Conservation (phyloP, 768 basidiomycete genomes). For the Mycena kentingensis region DNA sequence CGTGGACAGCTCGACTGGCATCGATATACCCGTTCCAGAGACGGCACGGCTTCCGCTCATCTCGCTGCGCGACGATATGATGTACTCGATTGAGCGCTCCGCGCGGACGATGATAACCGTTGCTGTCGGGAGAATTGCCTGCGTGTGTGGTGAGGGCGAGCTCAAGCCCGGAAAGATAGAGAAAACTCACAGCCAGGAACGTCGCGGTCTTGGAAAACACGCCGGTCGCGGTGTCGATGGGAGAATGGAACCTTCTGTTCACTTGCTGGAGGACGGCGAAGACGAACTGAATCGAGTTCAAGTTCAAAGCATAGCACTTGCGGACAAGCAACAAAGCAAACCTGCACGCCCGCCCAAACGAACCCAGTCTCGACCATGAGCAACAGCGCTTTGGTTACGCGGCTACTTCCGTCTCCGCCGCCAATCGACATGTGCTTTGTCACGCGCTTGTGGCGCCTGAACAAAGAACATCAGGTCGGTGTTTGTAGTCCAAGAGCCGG, state of each 20-base stretch:
- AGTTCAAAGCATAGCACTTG: not conserved
- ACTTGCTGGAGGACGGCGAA: not conserved
- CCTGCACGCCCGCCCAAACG: slow-evolving; percentile 15
- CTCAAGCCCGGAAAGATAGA: not conserved
- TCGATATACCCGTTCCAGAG: no score
- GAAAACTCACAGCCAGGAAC: slow-evolving; percentile 11
- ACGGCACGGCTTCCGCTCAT: no score
- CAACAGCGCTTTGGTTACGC: slow-evolving; percentile 7
- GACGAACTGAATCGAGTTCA: slow-evolving; percentile 1
- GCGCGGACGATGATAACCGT: slow-evolving; percentile 17
- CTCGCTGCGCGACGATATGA: no score
- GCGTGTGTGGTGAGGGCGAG: not conserved
- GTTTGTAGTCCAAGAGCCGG: not conserved
- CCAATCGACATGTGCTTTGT: not conserved
- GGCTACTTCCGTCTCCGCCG: no score
- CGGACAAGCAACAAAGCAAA: not conserved
- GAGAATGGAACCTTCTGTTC: not conserved
- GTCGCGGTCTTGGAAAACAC: slow-evolving; percentile 8
- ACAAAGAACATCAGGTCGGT: not conserved
- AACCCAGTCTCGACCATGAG: slow-evolving; percentile 16
- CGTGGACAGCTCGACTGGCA: no score
- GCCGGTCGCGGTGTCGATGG: slow-evolving; percentile 9
- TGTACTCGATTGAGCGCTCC: no score
- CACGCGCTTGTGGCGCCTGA: not conserved
- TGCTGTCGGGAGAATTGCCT: slow-evolving; percentile 22